Conservation (phyloP, 192 early-diverging fungal species). For the Chytriomyces sp. region DNA sequence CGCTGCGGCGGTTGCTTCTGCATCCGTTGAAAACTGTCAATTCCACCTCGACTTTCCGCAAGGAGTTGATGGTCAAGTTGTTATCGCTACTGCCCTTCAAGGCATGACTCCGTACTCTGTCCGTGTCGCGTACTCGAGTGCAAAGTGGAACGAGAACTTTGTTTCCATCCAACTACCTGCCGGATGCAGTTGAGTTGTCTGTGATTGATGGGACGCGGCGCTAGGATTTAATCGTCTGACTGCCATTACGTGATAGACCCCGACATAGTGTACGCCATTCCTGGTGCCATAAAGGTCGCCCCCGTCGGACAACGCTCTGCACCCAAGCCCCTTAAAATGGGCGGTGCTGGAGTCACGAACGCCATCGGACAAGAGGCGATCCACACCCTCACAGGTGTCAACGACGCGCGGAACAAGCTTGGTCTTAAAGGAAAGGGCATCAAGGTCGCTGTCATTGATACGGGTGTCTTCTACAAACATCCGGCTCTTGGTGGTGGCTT, state of each 20-base stretch:
- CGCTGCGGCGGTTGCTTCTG: no score
- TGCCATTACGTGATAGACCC: neutral
- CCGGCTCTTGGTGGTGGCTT: slow-evolving; percentile 53
- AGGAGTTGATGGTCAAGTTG: neutral
- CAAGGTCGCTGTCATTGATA: slow-evolving; percentile 54
- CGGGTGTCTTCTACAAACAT: slow-evolving; percentile 56
- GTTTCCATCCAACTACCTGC: neutral
- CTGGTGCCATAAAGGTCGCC: neutral
- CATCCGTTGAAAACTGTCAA: neutral
- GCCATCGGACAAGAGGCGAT: neutral
- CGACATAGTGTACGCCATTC: slow-evolving; percentile 9
- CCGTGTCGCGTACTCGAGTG: neutral
- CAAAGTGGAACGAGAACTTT: neutral
- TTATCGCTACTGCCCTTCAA: neutral
- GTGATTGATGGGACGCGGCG: no score
- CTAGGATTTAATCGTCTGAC: no score
- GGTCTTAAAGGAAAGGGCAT: slow-evolving; percentile 50
- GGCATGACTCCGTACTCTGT: neutral
- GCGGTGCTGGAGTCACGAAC: no score
- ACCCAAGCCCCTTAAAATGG: no score
- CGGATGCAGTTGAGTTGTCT: no score
- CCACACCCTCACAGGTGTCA: slow-evolving; percentile 44
- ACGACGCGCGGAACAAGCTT: slow-evolving; percentile 28
- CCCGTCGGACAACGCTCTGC: neutral
- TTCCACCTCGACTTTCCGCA: neutral